These are phyloP conservation scores for Juncus inflexus DNA, from an alignment of 176 grass and related monocot species.

Conservation along the genomic window DNA sequence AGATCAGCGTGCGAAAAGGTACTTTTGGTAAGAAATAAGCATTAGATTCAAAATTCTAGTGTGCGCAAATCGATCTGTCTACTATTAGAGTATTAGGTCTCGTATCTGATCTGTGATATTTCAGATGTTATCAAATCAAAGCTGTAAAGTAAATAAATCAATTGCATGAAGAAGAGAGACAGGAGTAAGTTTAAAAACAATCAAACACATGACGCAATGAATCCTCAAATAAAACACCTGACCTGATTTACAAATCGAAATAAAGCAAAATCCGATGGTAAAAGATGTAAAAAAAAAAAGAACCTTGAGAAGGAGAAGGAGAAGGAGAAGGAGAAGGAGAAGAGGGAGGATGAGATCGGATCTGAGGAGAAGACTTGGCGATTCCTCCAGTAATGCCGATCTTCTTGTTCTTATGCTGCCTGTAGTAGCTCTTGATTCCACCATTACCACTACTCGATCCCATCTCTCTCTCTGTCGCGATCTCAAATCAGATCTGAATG, in stretches of 20 bases:
- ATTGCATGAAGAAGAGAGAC: not conserved
- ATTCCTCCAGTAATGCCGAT: slow-evolving; percentile 5
- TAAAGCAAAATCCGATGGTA: not conserved
- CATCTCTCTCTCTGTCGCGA: not conserved
- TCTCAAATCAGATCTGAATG: not conserved
- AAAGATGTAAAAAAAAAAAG: not conserved
- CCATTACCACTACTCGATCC: not conserved
- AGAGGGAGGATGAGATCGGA: slow-evolving; percentile 1
- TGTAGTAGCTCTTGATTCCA: slow-evolving; percentile 1
- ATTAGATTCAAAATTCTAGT: not conserved
- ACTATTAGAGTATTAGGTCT: too few species aligned
- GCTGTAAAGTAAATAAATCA: not conserved
- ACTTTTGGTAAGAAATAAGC: not conserved
- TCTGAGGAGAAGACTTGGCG: slow-evolving; percentile 4
- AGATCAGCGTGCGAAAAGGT: not conserved
- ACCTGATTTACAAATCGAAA: not conserved
- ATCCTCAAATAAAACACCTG: not conserved
- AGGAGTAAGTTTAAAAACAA: not conserved
- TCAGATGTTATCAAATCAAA: too few species aligned
- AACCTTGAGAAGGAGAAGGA: not conserved
- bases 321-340: not conserved
- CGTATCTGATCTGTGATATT: too few species aligned
- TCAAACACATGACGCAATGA: not conserved
- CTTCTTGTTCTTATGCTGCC: slow-evolving; percentile 16
- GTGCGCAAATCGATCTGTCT: not conserved